These are phyloP conservation scores for Malassezia yamatoensis DNA, from an alignment of 1,284 basidiomycete species.

Conservation along the genomic window DNA sequence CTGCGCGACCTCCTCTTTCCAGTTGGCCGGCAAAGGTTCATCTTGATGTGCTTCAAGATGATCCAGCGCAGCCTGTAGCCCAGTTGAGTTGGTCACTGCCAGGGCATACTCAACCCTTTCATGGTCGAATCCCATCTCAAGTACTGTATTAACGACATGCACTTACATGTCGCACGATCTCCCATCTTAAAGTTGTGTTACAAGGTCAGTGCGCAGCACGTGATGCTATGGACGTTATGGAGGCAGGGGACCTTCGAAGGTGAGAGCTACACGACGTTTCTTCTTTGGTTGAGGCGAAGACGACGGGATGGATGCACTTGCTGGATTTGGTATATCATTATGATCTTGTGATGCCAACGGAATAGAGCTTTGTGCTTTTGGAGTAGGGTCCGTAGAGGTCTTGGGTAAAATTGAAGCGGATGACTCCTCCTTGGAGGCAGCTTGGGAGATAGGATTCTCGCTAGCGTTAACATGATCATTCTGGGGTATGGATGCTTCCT, in stretches of 20 bases:
- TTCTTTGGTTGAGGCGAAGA: conserved; percentile 63
- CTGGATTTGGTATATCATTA: too few species aligned
- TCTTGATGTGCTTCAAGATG: conserved; percentile 43
- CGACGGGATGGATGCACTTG: conserved; percentile 25
- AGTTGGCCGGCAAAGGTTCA: conserved; percentile 24
- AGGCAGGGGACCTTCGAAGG: conserved; percentile 49
- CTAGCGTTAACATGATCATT: background rate
- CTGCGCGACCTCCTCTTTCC: conserved; percentile 14
- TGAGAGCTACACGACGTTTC: conserved; percentile 73
- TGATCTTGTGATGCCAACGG: too few species aligned
- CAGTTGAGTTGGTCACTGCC: conserved; percentile 20
- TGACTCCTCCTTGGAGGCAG: too few species aligned
- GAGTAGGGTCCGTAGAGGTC: background rate
- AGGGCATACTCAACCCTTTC: conserved; percentile 46
- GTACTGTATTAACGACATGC: conserved; percentile 19
- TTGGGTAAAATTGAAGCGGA: too few species aligned
- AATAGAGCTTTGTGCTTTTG: background rate
- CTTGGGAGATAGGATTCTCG: too few species aligned
- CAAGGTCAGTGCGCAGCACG: conserved; percentile 4
- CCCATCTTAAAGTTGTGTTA: conserved; percentile 4
- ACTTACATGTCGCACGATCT: conserved; percentile 14
- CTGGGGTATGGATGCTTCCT: conserved; percentile 15
- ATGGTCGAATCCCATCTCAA: conserved; percentile 43
- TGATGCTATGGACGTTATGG: conserved; percentile 2
- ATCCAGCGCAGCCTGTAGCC: conserved; percentile 40